Evolutionary conservation across 2,329 filamentous ascomycete species (phyloP), one percentile per base, ranked within the genome.

Genomic region (Orbilia ellipsospora): DNA sequence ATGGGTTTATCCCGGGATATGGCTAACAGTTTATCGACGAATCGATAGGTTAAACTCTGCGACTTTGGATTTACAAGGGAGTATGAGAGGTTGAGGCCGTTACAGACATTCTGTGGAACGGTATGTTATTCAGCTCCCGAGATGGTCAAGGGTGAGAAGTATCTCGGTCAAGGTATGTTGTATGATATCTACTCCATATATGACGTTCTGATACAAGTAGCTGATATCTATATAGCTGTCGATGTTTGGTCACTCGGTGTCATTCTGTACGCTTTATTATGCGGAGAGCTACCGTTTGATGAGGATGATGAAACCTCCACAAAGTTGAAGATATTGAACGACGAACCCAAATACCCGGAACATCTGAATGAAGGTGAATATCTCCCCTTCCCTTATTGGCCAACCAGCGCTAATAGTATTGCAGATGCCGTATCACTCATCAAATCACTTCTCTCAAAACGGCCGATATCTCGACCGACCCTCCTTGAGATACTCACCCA

Each of bases 11-110:
- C 2, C 15, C 16, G 44, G 44, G 16, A 18, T n/a, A 23, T 69
- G 54, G 16, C 13, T 48, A 13, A 18, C 10, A 1, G 44, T 6
- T 6, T 36, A 10, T 10, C 8, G 31, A 36, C 10, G 5, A 10
- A 7, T 36, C 10, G 44, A 48, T 62, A 80, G 79, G 95, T 99
- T 79, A 99, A 99, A 84, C 85, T 99, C 75, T 94, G 96, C 79
- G 95, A 99, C 82, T 99, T 99, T 84, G 95, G 95, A 16, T 99
- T 99, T 81, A 99, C 95, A 10, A 88, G 95, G 78, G 95, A 99
- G 83, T 99, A 99, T 82, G 93, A 97, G 83, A 94, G 94, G 74
- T 93, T 96, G 31, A 98, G 94, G 82, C 94, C 98, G 80, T 84
- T 99, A 66, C 94, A 98, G 83, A 99, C 95, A 0, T 99, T 97